Evolutionary conservation across 192 early-diverging fungal species (phyloP).

Genomic region (Rhizoclosmatium globosum): DNA sequence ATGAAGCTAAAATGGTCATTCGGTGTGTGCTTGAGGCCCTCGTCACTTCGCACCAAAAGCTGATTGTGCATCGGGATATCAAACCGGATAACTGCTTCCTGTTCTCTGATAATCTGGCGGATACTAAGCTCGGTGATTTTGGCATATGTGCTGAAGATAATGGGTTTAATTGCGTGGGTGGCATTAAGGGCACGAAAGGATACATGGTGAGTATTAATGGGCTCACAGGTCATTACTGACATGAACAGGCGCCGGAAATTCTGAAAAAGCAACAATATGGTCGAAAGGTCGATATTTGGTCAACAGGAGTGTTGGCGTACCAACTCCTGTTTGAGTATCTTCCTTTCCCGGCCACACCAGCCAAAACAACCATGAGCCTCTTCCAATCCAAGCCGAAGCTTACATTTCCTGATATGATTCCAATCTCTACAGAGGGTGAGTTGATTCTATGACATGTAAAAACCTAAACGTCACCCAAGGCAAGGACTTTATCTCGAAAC

Average conservation of each 20-base stretch:
- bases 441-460: not conserved
- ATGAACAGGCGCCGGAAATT: conserved; percentile 41
- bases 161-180: conserved; percentile 18
- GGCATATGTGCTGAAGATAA: conserved; percentile 33
- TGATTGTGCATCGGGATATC: conserved; percentile 35
- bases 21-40: conserved; percentile 34
- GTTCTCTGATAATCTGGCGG: conserved; percentile 24
- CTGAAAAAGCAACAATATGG: conserved; percentile 40
- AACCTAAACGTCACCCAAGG: not conserved
- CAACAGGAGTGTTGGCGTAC: conserved; percentile 32
- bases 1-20: conserved; percentile 18
- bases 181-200: conserved; percentile 24
- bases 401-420: conserved; percentile 14
- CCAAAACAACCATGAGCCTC: not conserved
- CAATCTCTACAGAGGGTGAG: conserved; percentile 20
- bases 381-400: conserved; percentile 27
- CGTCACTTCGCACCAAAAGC: conserved; percentile 20
- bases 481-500: conserved; percentile 18
- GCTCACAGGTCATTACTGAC: not conserved
- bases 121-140: conserved; percentile 30
- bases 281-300: conserved; percentile 41
- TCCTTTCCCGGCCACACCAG: conserved; percentile 7
- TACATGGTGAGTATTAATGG: not conserved
- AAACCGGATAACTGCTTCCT: conserved; percentile 34
- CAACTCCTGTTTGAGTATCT: conserved; percentile 28